Conservation (phyloP, 1,139 yeast species). For the Pichia inconspicua region DNA sequence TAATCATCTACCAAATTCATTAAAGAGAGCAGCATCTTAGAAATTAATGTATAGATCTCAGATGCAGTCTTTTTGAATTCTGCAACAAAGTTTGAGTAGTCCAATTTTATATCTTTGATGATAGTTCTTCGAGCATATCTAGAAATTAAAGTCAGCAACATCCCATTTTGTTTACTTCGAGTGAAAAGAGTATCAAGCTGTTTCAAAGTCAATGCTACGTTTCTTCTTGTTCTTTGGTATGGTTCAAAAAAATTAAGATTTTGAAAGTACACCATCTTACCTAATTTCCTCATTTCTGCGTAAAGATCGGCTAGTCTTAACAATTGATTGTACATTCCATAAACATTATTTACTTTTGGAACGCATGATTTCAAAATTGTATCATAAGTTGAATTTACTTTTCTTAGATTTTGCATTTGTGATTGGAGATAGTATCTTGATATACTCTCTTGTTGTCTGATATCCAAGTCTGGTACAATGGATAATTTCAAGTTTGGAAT, state of each 20-base stretch:
- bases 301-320: conserved; percentile 28
- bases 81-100: conserved; percentile 23
- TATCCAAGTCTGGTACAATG: conserved; percentile 7
- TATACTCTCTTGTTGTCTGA: conserved; percentile 11
- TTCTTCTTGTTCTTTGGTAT: conserved; percentile 19
- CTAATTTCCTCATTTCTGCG: conserved; percentile 25
- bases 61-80: conserved; percentile 31
- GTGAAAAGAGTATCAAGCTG: conserved; percentile 40
- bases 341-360: conserved; percentile 7
- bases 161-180: conserved; percentile 44
- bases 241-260: conserved; percentile 23
- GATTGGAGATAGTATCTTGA: conserved; percentile 9
- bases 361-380: conserved; percentile 8
- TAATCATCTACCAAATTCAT: conserved; percentile 25
- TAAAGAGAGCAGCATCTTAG: conserved; percentile 19
- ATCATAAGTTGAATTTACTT: conserved; percentile 12
- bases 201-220: conserved; percentile 26
- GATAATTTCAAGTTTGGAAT: conserved; percentile 2
- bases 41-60: conserved; percentile 22
- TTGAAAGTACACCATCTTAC: conserved; percentile 25
- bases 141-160: conserved; percentile 43
- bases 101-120: conserved; percentile 19
- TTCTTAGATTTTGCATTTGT: conserved; percentile 11
- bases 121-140: conserved; percentile 40
- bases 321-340: conserved; percentile 20